Conservation (phyloP, 2,329 filamentous ascomycete species). For the Trichoderma koningii region DNA sequence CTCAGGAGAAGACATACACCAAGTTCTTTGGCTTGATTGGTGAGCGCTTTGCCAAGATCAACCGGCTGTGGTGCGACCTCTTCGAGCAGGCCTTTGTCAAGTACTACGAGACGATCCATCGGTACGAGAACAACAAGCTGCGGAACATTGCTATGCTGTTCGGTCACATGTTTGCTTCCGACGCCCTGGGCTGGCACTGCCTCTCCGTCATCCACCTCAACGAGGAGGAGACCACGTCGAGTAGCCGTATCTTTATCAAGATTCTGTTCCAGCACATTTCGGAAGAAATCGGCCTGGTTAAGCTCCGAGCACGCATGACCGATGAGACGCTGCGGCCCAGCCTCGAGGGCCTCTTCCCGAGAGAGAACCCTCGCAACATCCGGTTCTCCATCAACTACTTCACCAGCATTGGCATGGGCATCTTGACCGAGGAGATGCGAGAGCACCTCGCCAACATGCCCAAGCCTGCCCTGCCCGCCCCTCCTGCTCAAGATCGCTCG, state of each 20-base stretch:
- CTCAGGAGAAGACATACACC: constrained; percentile 93
- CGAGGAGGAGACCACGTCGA: constrained; percentile 95
- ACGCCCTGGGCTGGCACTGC: constrained; percentile 91
- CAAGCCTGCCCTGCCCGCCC: constrained; percentile 74
- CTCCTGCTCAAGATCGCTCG: constrained; percentile 60
- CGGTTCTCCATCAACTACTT: constrained; percentile 99
- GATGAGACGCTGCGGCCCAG: constrained; percentile 78
- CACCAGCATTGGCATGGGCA: constrained; percentile 95
- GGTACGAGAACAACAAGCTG: constrained; percentile 92
- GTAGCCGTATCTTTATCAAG: constrained; percentile 97
- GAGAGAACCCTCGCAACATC: constrained; percentile 83
- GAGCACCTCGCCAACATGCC: constrained; percentile 87
- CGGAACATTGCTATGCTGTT: constrained; percentile 96
- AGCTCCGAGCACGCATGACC: constrained; percentile 72
- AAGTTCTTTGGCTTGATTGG: constrained; percentile 96
- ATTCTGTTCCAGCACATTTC: constrained; percentile 92
- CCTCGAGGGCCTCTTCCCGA: constrained; percentile 85
- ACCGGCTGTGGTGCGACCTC: constrained; percentile 88
- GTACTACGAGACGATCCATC: constrained; percentile 97
- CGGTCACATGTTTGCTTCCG: constrained; percentile 82
- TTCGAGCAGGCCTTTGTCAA: constrained; percentile 89
- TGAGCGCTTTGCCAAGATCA: constrained; percentile 93
- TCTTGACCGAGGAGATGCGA: constrained; percentile 91
- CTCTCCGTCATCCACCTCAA: constrained; percentile 84
- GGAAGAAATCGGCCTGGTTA: constrained; percentile 82